These are phyloP conservation scores for Aegilops umbellulata DNA, from an alignment of 176 grass and related monocot species.

Conservation along the genomic window DNA sequence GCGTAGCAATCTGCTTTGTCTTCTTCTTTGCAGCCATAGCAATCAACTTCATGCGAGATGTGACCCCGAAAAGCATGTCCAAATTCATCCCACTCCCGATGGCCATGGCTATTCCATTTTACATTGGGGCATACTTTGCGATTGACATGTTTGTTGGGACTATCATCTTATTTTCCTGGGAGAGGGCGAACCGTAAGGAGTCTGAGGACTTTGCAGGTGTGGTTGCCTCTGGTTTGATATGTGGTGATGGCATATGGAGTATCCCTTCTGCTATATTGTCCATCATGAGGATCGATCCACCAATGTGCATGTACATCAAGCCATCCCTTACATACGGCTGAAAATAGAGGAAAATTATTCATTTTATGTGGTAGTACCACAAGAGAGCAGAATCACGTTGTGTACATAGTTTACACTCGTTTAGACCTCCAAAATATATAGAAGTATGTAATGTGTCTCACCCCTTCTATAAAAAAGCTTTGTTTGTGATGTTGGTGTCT, in stretches of 20 bases:
- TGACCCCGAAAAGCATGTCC: constrained; percentile 45
- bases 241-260: constrained; percentile 83
- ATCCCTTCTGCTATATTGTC: constrained; percentile 66
- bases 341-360: neutral
- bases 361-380: neutral
- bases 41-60: constrained; percentile 51
- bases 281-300: constrained; percentile 66
- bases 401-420: constrained; percentile 1
- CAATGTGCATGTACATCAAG: constrained; percentile 82
- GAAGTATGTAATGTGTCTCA: no score
- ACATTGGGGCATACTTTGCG: constrained; percentile 81
- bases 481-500: no score
- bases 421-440: neutral
- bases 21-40: constrained; percentile 56
- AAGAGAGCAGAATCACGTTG: neutral
- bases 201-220: constrained; percentile 60
- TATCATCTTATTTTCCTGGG: constrained; percentile 65
- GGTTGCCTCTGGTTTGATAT: constrained; percentile 73
- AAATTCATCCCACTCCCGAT: constrained; percentile 72
- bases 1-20: constrained; percentile 53
- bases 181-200: constrained; percentile 57
- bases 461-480: no score
- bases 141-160: constrained; percentile 88
- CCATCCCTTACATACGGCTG: constrained; percentile 35
- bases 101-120: constrained; percentile 80